Evolutionary conservation across 2,329 filamentous ascomycete genomes (phyloP).

Genomic region (Diaporthe ilicicola): DNA sequence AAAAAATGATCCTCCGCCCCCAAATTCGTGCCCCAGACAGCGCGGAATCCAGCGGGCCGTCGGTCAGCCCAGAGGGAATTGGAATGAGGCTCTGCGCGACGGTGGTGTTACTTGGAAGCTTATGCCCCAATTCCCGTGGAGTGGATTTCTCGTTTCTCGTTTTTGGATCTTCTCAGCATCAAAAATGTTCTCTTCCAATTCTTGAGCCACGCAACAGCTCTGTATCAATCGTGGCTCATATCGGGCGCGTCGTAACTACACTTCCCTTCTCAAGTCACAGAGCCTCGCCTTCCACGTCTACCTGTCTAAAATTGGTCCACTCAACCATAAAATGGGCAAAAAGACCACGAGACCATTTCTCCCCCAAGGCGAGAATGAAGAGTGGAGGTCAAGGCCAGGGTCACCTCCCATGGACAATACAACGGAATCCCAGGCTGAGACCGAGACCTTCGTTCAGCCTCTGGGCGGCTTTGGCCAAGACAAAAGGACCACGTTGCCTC

Average conservation of each 20-base stretch:
- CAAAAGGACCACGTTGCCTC: background rate
- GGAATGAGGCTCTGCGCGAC: constrained; percentile 13
- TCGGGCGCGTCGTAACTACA: constrained; percentile 1
- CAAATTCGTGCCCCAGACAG: background rate
- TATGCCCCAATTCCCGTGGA: background rate
- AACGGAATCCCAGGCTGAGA: background rate
- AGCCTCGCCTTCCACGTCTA: background rate
- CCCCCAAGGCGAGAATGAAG: background rate
- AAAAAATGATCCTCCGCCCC: constrained; percentile 19
- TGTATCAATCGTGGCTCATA: background rate
- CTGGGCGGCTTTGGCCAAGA: background rate
- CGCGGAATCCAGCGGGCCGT: background rate
- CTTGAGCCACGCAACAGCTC: background rate
- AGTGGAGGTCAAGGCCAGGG: background rate
- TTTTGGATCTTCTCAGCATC: background rate
- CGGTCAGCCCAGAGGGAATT: background rate
- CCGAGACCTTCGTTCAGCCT: background rate
- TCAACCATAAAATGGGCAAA: background rate
- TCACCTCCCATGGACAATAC: background rate
- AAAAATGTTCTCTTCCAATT: background rate
- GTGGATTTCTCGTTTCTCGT: background rate
- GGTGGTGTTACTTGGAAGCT: background rate
- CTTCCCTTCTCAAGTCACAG: background rate
- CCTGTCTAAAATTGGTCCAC: background rate
- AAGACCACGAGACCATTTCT: background rate